Percentiles rank a stretch among this genome's conserved stretches.
Conservation (phyloP, 106 monocot genomes). For the Dactylorhiza incarnata region DNA sequence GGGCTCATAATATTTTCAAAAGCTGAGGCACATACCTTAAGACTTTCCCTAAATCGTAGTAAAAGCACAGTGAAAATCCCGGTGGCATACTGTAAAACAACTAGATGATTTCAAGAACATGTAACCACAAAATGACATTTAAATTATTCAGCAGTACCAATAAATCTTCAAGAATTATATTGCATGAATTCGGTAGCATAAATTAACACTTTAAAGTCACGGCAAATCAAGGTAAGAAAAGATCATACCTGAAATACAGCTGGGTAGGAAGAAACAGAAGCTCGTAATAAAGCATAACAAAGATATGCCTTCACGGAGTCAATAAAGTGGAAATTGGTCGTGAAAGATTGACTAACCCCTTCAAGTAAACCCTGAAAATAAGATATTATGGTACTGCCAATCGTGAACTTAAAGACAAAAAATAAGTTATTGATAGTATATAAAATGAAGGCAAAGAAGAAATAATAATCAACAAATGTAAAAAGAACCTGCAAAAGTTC, state of each 20-base stretch:
- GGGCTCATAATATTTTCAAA: neutral
- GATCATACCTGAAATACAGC: conserved; percentile 73
- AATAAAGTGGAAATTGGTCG: conserved; percentile 94
- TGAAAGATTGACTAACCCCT: conserved; percentile 84
- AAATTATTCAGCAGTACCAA: neutral
- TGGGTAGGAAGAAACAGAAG: conserved; percentile 85
- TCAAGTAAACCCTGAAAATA: conserved; percentile 78
- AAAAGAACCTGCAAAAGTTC: conserved; percentile 82
- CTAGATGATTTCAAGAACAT: conserved; percentile 10
- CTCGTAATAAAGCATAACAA: conserved; percentile 86
- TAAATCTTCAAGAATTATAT: neutral
- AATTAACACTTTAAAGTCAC: neutral
- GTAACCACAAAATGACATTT: neutral
- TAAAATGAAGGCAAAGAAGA: neutral
- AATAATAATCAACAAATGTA: neutral
- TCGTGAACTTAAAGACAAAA: conserved; percentile 1
- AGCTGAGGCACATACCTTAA: conserved; percentile 51
- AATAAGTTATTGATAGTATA: neutral
- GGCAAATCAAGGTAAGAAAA: neutral
- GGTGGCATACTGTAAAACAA: conserved; percentile 60
- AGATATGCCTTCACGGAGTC: conserved; percentile 97
- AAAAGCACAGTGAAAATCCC: conserved; percentile 92
- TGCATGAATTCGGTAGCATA: neutral
- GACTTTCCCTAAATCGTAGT: conserved; percentile 92
- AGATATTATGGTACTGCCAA: neutral